Evolutionary conservation across 768 basidiomycete species (phyloP), one percentile per base, ranked within the genome.

Genomic region (Boletus speciosus): DNA sequence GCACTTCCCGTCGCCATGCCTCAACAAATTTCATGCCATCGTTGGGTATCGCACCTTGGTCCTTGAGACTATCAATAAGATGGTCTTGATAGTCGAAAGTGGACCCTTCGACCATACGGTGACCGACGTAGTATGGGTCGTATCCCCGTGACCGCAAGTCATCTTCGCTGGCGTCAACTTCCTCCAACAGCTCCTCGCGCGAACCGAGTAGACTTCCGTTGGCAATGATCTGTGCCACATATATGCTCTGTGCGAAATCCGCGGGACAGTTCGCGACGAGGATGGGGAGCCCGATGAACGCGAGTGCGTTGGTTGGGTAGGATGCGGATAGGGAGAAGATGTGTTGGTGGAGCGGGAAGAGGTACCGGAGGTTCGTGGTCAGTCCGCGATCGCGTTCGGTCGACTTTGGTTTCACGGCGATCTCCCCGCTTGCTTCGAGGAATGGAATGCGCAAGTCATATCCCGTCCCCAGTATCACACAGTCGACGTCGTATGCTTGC

Each of bases 391-490:
- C 54, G 34, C 66, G 57, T 8, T 57, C 34, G 40, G 19, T 60
- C 21, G 60, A 54, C 19, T 43, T 54, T 37, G 62, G 61, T 48
- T 31, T 66, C 54, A 59, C 63, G 42, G 34, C 47, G 49, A 51
- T 48, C 44, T 59, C 55, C 1, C 61, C 61, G 57, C 67, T 52
- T 68, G 63, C 6, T 65, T 69, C 51, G 29, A 77, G 66, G 74
- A 84, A 84, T 0, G 82, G 82, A 7, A 81, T 69, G 21, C 71
- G 73, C 46, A 78, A 55, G 52, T 82, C 72, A 61, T 85, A 85
- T 8, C 84, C 83, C 0, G 81, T 84, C 0, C 68, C 81, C 14
- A 83, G 74, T 27, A 84, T 60, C 35, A 85, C 68, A 6, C 72
- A 59, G 54, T 83, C 79, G 29, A 80, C 74, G 38, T 74, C 69